phyloP scores from a whole-genome alignment of 768 basidiomycete genomes.

The Lactarius evosmus region DNA sequence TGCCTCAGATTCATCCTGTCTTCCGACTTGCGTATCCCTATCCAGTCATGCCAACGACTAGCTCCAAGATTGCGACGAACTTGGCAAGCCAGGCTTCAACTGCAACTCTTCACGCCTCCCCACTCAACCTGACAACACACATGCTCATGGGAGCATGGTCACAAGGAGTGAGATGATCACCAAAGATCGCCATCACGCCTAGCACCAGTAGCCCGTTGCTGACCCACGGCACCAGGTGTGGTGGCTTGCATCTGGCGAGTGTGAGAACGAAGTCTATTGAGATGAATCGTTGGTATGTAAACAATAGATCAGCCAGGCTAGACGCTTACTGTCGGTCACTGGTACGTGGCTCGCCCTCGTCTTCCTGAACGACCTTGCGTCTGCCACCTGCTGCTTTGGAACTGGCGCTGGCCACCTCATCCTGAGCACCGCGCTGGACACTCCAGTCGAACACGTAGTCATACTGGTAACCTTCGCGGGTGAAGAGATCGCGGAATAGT shows the following conservation, averaged over 20 bases:
- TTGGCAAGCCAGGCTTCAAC: constrained; percentile 34
- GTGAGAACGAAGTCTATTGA: constrained; percentile 76
- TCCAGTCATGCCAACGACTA: constrained; percentile 40
- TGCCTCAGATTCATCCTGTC: constrained; percentile 18
- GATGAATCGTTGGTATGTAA: constrained; percentile 21
- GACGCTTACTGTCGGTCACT: constrained; percentile 77
- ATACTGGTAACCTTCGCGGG: constrained; percentile 97
- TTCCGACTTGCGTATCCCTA: constrained; percentile 35
- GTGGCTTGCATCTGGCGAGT: constrained; percentile 72
- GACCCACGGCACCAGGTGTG: constrained; percentile 48
- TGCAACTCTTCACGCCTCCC: constrained; percentile 40
- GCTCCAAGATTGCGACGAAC: constrained; percentile 37
- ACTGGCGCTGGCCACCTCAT: constrained; percentile 56
- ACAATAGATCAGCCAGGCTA: constrained; percentile 26
- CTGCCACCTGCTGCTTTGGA: constrained; percentile 60
- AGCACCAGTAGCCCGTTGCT: constrained; percentile 40
- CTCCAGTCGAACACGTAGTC: constrained; percentile 99
- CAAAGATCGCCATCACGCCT: constrained; percentile 48
- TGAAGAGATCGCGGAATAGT: constrained; percentile 97
- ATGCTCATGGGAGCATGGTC: constrained; percentile 36
- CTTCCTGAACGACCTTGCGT: constrained; percentile 81
- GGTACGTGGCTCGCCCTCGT: constrained; percentile 70
- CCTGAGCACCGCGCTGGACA: constrained; percentile 76
- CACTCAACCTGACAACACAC: constrained; percentile 46
- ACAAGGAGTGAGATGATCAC: constrained; percentile 35